Percentiles rank a stretch among this genome's conserved stretches.
Conservation (phyloP, 441 rosid species). For the Gossypium aridum region DNA sequence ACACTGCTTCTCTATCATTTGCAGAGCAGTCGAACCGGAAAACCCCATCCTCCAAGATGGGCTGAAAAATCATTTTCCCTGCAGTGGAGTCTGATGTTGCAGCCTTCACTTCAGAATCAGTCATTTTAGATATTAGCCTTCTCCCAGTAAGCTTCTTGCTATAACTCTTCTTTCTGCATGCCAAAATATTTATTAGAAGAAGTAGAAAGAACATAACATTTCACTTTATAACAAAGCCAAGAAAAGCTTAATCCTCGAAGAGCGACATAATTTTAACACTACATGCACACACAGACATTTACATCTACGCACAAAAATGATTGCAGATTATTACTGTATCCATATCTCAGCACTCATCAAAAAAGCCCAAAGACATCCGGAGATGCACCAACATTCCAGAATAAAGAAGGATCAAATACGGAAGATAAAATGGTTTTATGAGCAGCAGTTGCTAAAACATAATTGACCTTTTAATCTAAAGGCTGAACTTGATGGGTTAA, state of each 20-base stretch:
- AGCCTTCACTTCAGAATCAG: conserved; percentile 22
- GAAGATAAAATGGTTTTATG: background rate
- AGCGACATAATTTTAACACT: background rate
- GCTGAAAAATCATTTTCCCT: conserved; percentile 57
- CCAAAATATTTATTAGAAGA: conserved; percentile 8
- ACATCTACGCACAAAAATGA: background rate
- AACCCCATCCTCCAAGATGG: conserved; percentile 68
- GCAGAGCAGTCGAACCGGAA: conserved; percentile 72
- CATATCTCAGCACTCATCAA: background rate
- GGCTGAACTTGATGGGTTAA: background rate
- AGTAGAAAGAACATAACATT: background rate
- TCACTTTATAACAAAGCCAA: background rate
- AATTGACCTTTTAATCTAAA: background rate
- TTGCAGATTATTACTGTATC: background rate
- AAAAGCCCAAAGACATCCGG: background rate
- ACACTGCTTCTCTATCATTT: conserved; percentile 44
- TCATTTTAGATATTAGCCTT: conserved; percentile 33
- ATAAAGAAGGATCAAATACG: background rate
- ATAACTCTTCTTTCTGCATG: conserved; percentile 26
- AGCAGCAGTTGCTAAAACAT: background rate
- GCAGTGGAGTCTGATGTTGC: conserved; percentile 28
- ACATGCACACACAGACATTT: background rate
- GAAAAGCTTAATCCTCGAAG: background rate
- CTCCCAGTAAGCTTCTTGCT: background rate
- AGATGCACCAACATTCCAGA: background rate